phyloP scores from a whole-genome alignment of 495 filamentous ascomycete species.

The Hypoxylon rickii region DNA sequence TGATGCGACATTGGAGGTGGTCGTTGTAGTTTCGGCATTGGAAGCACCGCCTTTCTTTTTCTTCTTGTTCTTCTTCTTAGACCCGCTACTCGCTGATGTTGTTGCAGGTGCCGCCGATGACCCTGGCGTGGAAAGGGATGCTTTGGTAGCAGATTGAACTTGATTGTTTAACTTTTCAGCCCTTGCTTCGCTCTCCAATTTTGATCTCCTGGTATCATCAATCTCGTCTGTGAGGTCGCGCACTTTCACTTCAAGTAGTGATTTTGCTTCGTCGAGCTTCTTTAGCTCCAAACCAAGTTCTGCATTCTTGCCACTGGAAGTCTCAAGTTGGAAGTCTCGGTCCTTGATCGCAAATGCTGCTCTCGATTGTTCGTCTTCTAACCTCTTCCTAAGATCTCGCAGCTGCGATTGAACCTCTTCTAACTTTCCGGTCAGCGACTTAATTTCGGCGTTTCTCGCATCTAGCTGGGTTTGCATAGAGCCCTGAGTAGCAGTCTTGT shows the following conservation, averaged over 20 bases:
- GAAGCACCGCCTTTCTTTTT: conserved; percentile 73
- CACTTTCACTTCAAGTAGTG: conserved; percentile 39
- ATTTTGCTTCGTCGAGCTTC: conserved; percentile 38
- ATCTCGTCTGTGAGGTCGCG: conserved; percentile 41
- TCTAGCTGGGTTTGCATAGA: conserved; percentile 54
- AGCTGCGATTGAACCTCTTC: conserved; percentile 55
- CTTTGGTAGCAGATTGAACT: conserved; percentile 31
- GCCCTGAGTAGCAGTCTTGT: conserved; percentile 60
- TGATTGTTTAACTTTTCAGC: conserved; percentile 43
- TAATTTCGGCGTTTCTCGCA: conserved; percentile 50
- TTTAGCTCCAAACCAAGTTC: conserved; percentile 47
- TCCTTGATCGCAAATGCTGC: conserved; percentile 46
- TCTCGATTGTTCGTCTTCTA: conserved; percentile 53
- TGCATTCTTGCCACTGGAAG: conserved; percentile 29
- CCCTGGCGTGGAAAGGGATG: conserved; percentile 5
- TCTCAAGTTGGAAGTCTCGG: conserved; percentile 39
- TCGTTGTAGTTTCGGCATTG: conserved; percentile 15
- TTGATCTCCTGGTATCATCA: conserved; percentile 43
- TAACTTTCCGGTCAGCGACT: conserved; percentile 55
- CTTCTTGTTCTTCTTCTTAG: conserved; percentile 89
- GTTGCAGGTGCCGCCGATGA: conserved; percentile 18
- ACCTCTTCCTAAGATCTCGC: conserved; percentile 58
- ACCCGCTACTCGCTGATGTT: conserved; percentile 35
- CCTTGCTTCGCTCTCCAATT: conserved; percentile 38
- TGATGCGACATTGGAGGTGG: conserved; percentile 34